Base-by-base conservation (phyloP, 2,329 filamentous ascomycete genomes). In the Fusarium tupiense region DNA sequence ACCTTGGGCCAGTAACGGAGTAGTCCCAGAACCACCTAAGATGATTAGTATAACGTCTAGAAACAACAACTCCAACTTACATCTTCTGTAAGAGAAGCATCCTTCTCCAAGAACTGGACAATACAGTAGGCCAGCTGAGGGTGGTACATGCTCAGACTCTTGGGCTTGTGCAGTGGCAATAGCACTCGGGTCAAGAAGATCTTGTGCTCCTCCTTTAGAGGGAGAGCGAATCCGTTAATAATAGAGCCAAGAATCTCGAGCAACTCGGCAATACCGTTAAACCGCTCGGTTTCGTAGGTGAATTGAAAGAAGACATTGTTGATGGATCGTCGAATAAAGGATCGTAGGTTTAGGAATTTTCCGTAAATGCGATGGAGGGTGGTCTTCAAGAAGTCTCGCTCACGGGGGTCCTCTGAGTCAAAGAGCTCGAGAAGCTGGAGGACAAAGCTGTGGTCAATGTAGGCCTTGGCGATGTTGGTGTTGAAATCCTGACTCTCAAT, bases 261-360 rank as follows among this genome's bases (percentile, higher is more conserved):
- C 37, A 99, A 87, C 83, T 99, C 96, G 7, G 96, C 96, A 80
- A 99, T 98, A 61, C 96, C 96, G 79, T 99, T 99, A 86, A 99
- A 98, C 67, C 96, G 91, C 84, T 99, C 96, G 8, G 96, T 99
- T 84, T 99, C 96, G 82, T 99, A 99, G 69, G 95, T 95, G 83
- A 99, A 99, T 82, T 99, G 96, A 89, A 99, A 99, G 86, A 99
- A 99, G 78, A 99, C 96, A 80, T 99, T 98, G 90, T 99, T 99
- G 89, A 99, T 99, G 64, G 96, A 99, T 79, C 96, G 91, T 81
- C 96, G 91, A 81, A 99, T 99, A 83, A 97, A 99, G 37, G 96
- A 98, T 69, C 96, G 92, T 72, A 99, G 88, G 83, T 99, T 99
- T 78, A 99, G 89, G 85, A 99, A 99, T 86, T 99, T 99, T 80